These are phyloP conservation scores for Xylariaceae sp. DNA, from an alignment of 2,329 filamentous ascomycete species.

Conservation along the genomic window DNA sequence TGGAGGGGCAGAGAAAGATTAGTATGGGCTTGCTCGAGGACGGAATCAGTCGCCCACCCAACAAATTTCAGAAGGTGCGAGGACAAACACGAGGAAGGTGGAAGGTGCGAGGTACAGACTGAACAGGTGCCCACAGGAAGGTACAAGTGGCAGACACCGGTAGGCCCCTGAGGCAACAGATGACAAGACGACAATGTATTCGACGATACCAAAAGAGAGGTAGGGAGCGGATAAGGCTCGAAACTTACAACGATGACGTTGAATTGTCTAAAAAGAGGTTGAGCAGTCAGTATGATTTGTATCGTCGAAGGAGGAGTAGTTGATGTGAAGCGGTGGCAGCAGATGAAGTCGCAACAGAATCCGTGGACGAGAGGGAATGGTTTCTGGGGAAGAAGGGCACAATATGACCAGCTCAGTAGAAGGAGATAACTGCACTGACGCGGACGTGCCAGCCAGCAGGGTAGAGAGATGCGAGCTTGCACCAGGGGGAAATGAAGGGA, in stretches of 20 bases:
- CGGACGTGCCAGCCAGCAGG: background rate
- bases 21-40: conserved; percentile 4
- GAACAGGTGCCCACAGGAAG: background rate
- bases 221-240: background rate
- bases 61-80: conserved; percentile 6
- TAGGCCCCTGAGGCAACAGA: background rate
- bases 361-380: background rate
- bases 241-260: background rate
- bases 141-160: background rate
- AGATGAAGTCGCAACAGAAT: background rate
- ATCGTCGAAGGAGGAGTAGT: no score
- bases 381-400: background rate
- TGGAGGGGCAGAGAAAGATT: background rate
- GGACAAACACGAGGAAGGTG: background rate
- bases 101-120: background rate
- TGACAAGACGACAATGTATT: background rate
- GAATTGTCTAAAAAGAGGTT: background rate
- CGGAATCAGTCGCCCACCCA: background rate
- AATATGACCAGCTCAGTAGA: background rate
- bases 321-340: background rate
- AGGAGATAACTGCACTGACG: background rate
- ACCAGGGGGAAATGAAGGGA: conserved; percentile 3
- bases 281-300: background rate
- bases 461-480: background rate
- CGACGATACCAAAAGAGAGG: background rate